Evolutionary conservation across 306 rosid species (phyloP).

Genomic region (Medicago arabica): DNA sequence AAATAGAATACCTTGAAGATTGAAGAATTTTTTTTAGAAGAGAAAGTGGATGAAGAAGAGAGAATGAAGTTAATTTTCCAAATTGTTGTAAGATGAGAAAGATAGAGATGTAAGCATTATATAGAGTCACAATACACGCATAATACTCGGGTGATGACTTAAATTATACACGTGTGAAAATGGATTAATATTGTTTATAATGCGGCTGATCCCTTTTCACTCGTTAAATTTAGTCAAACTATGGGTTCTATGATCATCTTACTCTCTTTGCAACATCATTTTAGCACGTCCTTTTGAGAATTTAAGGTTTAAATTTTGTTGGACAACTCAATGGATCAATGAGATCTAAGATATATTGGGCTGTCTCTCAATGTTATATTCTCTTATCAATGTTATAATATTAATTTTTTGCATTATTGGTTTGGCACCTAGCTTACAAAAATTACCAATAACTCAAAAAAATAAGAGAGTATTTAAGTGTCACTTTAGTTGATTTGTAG

Average conservation of each 20-base stretch:
- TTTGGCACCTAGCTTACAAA: background rate
- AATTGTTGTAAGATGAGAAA: background rate
- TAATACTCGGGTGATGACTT: conserved; percentile 3
- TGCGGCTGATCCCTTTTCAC: conserved; percentile 40
- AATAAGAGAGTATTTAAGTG: background rate
- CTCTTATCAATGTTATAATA: background rate
- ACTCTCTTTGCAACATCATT: conserved; percentile 3
- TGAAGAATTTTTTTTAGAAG: conserved; percentile 23
- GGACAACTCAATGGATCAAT: background rate
- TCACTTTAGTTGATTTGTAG: too few relatives aligned
- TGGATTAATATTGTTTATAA: conserved; percentile 11
- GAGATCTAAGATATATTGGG: background rate
- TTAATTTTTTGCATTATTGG: background rate
- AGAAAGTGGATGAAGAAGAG: background rate
- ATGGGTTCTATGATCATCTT: conserved; percentile 38
- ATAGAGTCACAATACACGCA: conserved; percentile 44
- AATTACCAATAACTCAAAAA: background rate
- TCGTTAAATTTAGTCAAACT: conserved; percentile 52
- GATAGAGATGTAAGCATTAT: background rate
- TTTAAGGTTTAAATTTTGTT: conserved; percentile 5
- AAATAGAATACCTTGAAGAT: conserved; percentile 30
- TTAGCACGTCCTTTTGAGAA: background rate
- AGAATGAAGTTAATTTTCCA: too few relatives aligned
- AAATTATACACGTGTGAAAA: conserved; percentile 48
- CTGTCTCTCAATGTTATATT: background rate